Conservation (phyloP, 805 yeast species). For the Ogataea paraovalis region DNA sequence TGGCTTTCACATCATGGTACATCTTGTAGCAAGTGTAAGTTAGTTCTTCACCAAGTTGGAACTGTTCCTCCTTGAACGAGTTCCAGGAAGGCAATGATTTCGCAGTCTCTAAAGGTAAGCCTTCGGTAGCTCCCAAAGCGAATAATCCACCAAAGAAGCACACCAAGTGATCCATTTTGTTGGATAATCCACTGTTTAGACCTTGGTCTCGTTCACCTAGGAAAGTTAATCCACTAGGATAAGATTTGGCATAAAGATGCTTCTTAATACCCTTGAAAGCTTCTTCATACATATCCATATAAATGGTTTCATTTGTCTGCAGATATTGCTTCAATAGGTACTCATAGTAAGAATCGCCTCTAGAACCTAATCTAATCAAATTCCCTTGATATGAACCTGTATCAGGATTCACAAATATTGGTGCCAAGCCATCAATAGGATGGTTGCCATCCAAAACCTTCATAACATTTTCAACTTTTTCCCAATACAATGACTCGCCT, state of each 20-base stretch:
- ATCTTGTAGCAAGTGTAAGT: slow-evolving; percentile 79
- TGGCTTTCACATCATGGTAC: slow-evolving; percentile 64
- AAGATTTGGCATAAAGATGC: slow-evolving; percentile 55
- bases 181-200: slow-evolving; percentile 50
- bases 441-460: slow-evolving; percentile 59
- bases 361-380: slow-evolving; percentile 75
- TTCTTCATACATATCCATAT: slow-evolving; percentile 71
- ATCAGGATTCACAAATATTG: slow-evolving; percentile 73
- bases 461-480: slow-evolving; percentile 70
- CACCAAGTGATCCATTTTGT: slow-evolving; percentile 89
- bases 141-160: slow-evolving; percentile 88
- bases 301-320: slow-evolving; percentile 68
- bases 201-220: slow-evolving; percentile 79
- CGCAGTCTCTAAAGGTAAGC: slow-evolving; percentile 54
- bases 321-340: slow-evolving; percentile 81
- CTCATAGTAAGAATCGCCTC: slow-evolving; percentile 94
- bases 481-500: slow-evolving; percentile 78
- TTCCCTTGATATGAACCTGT: slow-evolving; percentile 64
- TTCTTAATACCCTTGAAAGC: slow-evolving; percentile 73
- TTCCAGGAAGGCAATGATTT: slow-evolving; percentile 55
- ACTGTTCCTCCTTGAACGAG: slow-evolving; percentile 53
- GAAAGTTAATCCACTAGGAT: slow-evolving; percentile 59
- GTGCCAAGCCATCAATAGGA: slow-evolving; percentile 73
- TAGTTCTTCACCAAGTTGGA: slow-evolving; percentile 67
- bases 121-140: slow-evolving; percentile 86